Evolutionary conservation across 176 grass and related monocot species (phyloP), one percentile per base, ranked within the genome.

Genomic region (Musa acuminata): DNA sequence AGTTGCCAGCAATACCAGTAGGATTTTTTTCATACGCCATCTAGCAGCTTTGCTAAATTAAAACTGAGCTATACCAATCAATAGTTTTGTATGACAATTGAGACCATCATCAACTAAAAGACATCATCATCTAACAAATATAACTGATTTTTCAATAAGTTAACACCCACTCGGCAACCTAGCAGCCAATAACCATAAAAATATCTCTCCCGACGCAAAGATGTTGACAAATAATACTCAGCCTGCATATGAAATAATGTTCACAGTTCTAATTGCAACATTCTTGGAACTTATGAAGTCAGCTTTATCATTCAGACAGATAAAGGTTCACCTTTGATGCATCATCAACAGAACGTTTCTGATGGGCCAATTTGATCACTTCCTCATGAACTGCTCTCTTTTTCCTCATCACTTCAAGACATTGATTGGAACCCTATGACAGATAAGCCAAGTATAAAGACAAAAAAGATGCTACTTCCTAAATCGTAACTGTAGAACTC

Each of bases 361-460:
- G 80, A 62, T 94, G 86, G 25, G 55, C 80, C 78, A 87, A 94
- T 75, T 87, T 98, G 48, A 98, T 98, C 48, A 98, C 84, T 13
- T 82, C 86, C 75, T 98, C 95, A 72, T 98, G 95, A 81, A 89
- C 82, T 79, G 83, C 86, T 71, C 90, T 87, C 87, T 98, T 98
- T 71, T 71, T 98, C 81, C 80, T 98, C 95, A 98, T 94, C 72
- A 98, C 86, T 55, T 93, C 95, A 80, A 98, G 75, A 84, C 82
- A 98, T 23, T 85, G 81, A 87, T 83, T 92, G 53, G 80, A 82
- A 77, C 86, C 88, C 95, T 98, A 87, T 23, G 75, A 62, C 66
- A 48, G 43, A 82, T 26, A 52, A 66, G 52, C 52, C 59, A 67
- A 82, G n/a, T 77, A 69, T 25, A 12, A 69, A 19, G 19, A 72